Evolutionary conservation across 257 asterid genomes (phyloP).

Genomic region (Solanum medicagineum): DNA sequence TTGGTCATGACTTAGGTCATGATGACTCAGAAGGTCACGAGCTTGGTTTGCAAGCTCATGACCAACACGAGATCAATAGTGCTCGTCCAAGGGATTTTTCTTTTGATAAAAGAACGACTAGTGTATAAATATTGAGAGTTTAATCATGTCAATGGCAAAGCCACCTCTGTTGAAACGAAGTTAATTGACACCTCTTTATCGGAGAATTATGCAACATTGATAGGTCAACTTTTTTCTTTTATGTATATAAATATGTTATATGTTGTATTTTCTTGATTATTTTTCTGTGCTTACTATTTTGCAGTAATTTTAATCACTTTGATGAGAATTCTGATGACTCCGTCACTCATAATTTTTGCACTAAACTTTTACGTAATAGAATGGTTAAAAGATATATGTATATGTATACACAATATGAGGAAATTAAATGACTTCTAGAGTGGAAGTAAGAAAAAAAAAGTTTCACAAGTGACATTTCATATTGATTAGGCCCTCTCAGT

Average conservation of each 20-base stretch:
- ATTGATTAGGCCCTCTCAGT: no score
- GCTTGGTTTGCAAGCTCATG: background rate
- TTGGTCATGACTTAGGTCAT: slow-evolving; percentile 3
- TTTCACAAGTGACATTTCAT: no score
- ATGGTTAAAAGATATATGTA: background rate
- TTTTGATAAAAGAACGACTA: slow-evolving; percentile 19
- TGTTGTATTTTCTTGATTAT: background rate
- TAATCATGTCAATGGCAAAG: background rate
- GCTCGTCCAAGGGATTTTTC: slow-evolving; percentile 21
- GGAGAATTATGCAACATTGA: background rate
- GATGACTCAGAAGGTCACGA: slow-evolving; percentile 2
- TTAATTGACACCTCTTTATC: background rate
- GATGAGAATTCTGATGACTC: background rate
- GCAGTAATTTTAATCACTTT: background rate
- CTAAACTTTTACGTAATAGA: background rate
- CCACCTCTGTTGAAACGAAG: background rate
- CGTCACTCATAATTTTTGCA: background rate
- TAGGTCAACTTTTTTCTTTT: background rate
- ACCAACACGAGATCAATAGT: slow-evolving; percentile 18
- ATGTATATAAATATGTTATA: background rate
- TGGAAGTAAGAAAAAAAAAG: no score
- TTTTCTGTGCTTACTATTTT: background rate
- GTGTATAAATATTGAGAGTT: background rate
- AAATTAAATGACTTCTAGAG: no score
- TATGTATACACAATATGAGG: no score